Evolutionary conservation across 2,329 filamentous ascomycete genomes (phyloP).

Genomic region (Pyrenophora seminiperda): DNA sequence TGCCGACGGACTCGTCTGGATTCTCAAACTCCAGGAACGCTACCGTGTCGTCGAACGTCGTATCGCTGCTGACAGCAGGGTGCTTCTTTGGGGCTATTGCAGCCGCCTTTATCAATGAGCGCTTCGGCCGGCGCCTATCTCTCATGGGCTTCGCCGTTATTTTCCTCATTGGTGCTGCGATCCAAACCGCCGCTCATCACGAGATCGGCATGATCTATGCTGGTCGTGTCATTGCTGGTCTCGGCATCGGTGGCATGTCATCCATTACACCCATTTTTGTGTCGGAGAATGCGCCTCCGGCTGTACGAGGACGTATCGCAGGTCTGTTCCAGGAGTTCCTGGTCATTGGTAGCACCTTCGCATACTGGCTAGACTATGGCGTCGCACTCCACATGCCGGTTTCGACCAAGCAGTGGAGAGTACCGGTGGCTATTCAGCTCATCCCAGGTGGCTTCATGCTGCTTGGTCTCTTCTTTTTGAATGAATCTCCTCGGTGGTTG

Average conservation of each 20-base stretch:
- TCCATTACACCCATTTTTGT: constrained; percentile 58
- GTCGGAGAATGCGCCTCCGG: constrained; percentile 59
- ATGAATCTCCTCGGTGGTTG: constrained; percentile 54
- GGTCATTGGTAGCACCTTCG: constrained; percentile 49
- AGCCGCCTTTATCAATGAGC: constrained; percentile 13
- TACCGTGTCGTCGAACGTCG: constrained; percentile 9
- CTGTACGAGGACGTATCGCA: constrained; percentile 63
- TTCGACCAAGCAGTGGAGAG: constrained; percentile 53
- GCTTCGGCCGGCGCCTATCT: constrained; percentile 11
- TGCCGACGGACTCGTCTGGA: constrained; percentile 11
- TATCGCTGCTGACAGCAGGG: constrained; percentile 12
- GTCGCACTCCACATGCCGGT: constrained; percentile 51
- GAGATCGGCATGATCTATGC: constrained; percentile 13
- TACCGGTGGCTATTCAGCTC: constrained; percentile 66
- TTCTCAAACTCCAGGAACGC: constrained; percentile 13
- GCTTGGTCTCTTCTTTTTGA: constrained; percentile 51
- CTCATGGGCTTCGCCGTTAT: constrained; percentile 11
- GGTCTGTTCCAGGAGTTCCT: constrained; percentile 56
- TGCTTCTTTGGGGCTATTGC: constrained; percentile 17
- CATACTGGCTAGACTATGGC: constrained; percentile 52
- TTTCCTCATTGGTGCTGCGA: constrained; percentile 12
- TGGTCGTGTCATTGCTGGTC: constrained; percentile 56
- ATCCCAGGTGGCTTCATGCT: constrained; percentile 67
- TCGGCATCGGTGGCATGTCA: constrained; percentile 59
- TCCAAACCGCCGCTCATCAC: constrained; percentile 14